phyloP scores from a whole-genome alignment of 2,329 filamentous ascomycete genomes.

The Cytospora schulzeri region DNA sequence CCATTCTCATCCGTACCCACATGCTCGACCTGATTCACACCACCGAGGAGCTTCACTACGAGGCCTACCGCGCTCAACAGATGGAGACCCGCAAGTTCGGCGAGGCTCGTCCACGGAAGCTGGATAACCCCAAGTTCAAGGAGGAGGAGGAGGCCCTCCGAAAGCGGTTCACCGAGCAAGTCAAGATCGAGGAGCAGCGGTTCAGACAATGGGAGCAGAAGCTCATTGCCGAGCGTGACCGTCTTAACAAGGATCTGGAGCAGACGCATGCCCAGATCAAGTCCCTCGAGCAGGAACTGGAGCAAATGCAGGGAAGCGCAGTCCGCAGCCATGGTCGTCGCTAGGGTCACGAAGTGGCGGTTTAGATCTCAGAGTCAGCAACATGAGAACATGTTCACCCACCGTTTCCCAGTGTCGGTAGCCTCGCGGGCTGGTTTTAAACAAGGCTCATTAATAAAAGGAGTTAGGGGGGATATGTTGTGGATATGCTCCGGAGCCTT shows the following conservation, averaged over 20 bases:
- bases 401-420: constrained; percentile 20
- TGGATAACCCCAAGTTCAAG: constrained; percentile 99
- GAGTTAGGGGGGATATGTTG: constrained; percentile 19
- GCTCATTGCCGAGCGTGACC: constrained; percentile 97
- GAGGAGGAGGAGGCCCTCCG: constrained; percentile 97
- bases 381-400: constrained; percentile 15
- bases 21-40: constrained; percentile 99
- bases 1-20: constrained; percentile 97
- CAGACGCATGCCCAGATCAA: constrained; percentile 95
- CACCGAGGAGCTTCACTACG: constrained; percentile 98
- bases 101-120: constrained; percentile 93
- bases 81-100: constrained; percentile 99
- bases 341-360: constrained; percentile 48
- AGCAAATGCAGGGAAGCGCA: constrained; percentile 86
- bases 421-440: constrained; percentile 18
- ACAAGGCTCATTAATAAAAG: constrained; percentile 25
- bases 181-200: constrained; percentile 99
- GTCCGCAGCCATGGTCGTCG: constrained; percentile 91
- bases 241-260: constrained; percentile 99
- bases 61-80: constrained; percentile 97
- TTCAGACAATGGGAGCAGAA: constrained; percentile 99
- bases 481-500: constrained; percentile 25
- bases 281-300: constrained; percentile 87
- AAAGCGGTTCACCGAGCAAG: constrained; percentile 99
- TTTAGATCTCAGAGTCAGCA: constrained; percentile 15